Base-by-base conservation (phyloP, 306 rosid genomes). In the Prunus salicina region DNA sequence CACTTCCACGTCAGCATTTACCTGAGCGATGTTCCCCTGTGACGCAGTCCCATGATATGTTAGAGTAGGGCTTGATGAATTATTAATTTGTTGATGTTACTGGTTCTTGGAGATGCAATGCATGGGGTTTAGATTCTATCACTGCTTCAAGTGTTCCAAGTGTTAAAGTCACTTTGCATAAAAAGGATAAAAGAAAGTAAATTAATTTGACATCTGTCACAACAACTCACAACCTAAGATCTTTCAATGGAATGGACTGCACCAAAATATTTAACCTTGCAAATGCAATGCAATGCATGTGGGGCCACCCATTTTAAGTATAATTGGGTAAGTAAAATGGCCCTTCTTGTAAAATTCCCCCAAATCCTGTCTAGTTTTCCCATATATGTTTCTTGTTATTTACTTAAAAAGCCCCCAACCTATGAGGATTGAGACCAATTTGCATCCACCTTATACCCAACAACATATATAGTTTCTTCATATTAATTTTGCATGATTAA, bases 1-100 rank as follows among this genome's bases (percentile, higher is more conserved):
- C 78, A 68, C 5, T 20, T 66, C 60, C 77, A 73, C 30, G n/a
- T 73, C 68, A 46, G 28, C 69, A 12, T 64, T 27, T 12, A 22
- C 58, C 6, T 0, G 32, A 7, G 50, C 32, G 20, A 4, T 5
- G 41, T 53, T 51, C 8, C 43, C 74, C 15, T 69, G 73, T 50
- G 16, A 2, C 27, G 73, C 16, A 8, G 12, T 38, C 38, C 68
- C 45, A 2, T 1, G 68, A 20, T 7, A 11, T 32, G 52, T 47
- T 47, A 47, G 15, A 47, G 4, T 47, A 47, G 16, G 16, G 52
- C 15, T 49, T 13, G 53, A 49, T 12, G 53, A 49, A 49, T 12
- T 49, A 14, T 56, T 56, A n/a, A n/a, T 55, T 0, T 41, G 47
- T 74, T 56, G n/a, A 16, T 12, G 3, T 10, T 7, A 53, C 6